Evolutionary conservation across 2,329 filamentous ascomycete species (phyloP), one percentile per base, ranked within the genome.

Genomic region (Xylaria sp.): DNA sequence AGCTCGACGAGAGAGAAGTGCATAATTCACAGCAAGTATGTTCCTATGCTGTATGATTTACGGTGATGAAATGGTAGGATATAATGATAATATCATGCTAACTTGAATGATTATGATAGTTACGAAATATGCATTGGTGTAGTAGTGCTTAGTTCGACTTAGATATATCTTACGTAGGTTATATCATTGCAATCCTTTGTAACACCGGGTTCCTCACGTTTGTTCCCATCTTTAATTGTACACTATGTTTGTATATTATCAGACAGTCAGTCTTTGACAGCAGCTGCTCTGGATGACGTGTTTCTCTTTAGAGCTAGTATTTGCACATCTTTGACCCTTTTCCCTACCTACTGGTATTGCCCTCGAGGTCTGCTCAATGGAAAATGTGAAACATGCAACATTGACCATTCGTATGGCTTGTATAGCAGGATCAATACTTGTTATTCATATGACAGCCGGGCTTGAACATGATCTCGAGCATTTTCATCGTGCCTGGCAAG

Each of bases 371-470:
- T 34, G 6, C 20, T 37, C 28, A 20, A 13, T 46, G 25, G 2
- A 63, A 63, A 46, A n/a, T 23, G 52, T 32, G 34, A 54, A 23
- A 52, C 34, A 52, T 28, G 23, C 28, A 50, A 51, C 58, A 62
- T 28, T 5, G 54, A 55, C 13, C 25, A 20, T 48, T 34, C 28
- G 10, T 10, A 8, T 2, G 10, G 34, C 34, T 55, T 48, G 28
- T 46, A 23, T 37, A 39, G 44, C 34, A 46, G 50, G 37, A 37
- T 44, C 44, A 55, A 25, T 15, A 54, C 37, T 34, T 54, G n/a
- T 34, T 55, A 37, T 23, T 10, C 7, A n/a, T 51, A 7, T 46
- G 3, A n/a, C 28, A 12, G 23, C 41, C 32, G 13, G 54, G 25
- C 41, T 7, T 23, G 2, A 28, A 4, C 28, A 20, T 37, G 28